A percentile compares a stretch with the other conserved stretches of the same genome.
Evolutionary conservation across 169 alveolate species (phyloP).

Genomic region (Miamiensis avidus): DNA sequence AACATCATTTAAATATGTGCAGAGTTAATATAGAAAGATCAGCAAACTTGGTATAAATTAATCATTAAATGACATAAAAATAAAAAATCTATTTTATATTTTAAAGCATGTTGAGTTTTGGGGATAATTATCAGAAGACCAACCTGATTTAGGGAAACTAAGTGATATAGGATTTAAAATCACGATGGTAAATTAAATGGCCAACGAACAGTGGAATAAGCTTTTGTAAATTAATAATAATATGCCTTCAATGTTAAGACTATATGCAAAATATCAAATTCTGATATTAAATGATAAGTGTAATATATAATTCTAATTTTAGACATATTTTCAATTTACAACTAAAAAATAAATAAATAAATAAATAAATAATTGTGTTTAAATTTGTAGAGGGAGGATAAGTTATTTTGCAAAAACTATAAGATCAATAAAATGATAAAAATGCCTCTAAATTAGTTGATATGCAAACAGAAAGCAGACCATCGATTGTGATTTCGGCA

Average conservation of each 20-base stretch:
- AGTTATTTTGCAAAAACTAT: conserved; percentile 28
- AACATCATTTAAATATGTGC: conserved; percentile 19
- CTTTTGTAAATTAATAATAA: conserved; percentile 59
- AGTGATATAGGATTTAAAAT: conserved; percentile 66
- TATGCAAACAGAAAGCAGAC: conserved; percentile 54
- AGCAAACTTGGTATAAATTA: conserved; percentile 1
- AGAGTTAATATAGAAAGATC: conserved; percentile 12
- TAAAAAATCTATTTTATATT: no score
- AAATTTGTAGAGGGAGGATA: conserved; percentile 37
- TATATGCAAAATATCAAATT: conserved; percentile 50
- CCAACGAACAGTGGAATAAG: conserved; percentile 55
- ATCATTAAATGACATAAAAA: no score
- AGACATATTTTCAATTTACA: conserved; percentile 53
- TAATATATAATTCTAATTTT: conserved; percentile 53
- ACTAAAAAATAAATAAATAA: conserved; percentile 37
- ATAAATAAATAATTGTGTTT: conserved; percentile 46
- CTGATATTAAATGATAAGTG: conserved; percentile 55
- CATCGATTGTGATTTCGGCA: conserved; percentile 55
- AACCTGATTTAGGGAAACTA: conserved; percentile 48
- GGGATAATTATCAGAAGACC: conserved; percentile 13
- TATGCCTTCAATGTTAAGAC: conserved; percentile 46
- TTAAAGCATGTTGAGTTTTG: conserved; percentile 19
- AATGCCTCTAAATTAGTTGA: conserved; percentile 10
- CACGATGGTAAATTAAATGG: conserved; percentile 47
- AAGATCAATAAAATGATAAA: not conserved